Evolutionary conservation across 805 yeast genomes (phyloP), one percentile per base, ranked within the genome.

Genomic region (Huiozyma naganishii): DNA sequence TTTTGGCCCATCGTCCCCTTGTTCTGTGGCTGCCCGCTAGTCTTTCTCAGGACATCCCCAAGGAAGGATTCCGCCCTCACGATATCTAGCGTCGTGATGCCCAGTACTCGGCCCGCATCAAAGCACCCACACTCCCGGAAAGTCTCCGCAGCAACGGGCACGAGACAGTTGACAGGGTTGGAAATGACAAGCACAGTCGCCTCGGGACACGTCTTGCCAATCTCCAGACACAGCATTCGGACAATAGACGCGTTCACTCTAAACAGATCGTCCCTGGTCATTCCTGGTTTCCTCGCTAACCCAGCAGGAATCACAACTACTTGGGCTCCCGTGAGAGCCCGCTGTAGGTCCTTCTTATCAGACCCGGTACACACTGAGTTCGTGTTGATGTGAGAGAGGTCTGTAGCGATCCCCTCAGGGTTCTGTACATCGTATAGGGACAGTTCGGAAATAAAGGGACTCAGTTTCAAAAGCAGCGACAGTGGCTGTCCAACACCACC

Each of bases 241-340:
- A 83, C 87, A 65, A 83, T 83, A 30, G 84, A 80, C 36, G 90
- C 92, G 60, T 83, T 83, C 68, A 86, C 81, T 70, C 79, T 79
- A 75, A 83, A 83, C 63, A 83, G 72, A 65, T 83, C 92, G 64
- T 82, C 90, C 69, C 92, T 76, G 54, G 90, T 79, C 90, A 83
- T 83, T 58, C 92, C 92, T 50, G 89, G 89, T 67, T 83, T 83
- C 72, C 92, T 77, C 65, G 92, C 90, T 47, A 83, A 87, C 70
- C 92, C 92, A 38, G 92, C 92, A 54, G 90, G 89, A 64, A 89
- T 85, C 46, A 89, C 76, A 42, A 89, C 89, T 48, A 89, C 80
- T 57, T 88, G 94, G 42, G 95, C 77, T 41, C 80, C 88, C 42
- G 74, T 69, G 55, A 89, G 70, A 13, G 96, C 95, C 45, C 68